Conservation (phyloP, 768 basidiomycete species). For the Xerocomellus dryophilus region DNA sequence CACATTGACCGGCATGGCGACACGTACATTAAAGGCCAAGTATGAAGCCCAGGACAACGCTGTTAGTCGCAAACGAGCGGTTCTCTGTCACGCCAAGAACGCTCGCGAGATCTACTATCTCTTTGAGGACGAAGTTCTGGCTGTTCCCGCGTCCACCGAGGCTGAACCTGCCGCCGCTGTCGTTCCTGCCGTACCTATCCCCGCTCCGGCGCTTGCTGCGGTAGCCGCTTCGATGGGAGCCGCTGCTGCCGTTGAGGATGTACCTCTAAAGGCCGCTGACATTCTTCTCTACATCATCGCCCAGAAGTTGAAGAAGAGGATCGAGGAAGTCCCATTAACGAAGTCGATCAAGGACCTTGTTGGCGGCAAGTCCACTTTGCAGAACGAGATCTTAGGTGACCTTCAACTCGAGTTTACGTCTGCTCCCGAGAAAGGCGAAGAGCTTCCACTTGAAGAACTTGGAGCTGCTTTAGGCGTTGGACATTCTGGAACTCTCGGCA, state of each 20-base stretch:
- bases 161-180: conserved; percentile 38
- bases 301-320: conserved; percentile 96
- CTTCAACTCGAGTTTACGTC: conserved; percentile 92
- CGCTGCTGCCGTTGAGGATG: conserved; percentile 80
- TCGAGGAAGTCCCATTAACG: conserved; percentile 81
- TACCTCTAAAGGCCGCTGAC: conserved; percentile 86
- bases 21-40: conserved; percentile 86
- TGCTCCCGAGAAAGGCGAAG: conserved; percentile 97
- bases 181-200: conserved; percentile 39
- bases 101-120: conserved; percentile 97
- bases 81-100: conserved; percentile 94
- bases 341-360: conserved; percentile 99
- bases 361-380: conserved; percentile 96
- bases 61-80: conserved; percentile 67
- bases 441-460: conserved; percentile 93
- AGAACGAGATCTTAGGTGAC: conserved; percentile 98
- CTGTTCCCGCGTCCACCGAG: conserved; percentile 24
- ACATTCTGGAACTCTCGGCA: conserved; percentile 84
- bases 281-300: conserved; percentile 86
- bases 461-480: conserved; percentile 80
- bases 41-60: conserved; percentile 91
- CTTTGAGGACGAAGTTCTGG: conserved; percentile 78
- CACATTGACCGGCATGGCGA: conserved; percentile 93
- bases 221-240: conserved; percentile 54
- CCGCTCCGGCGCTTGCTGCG: conserved; percentile 41